Percentiles rank a stretch among this genome's conserved stretches.
phyloP scores from a whole-genome alignment of 164 flowering plant species.

The Platanus orientalis region DNA sequence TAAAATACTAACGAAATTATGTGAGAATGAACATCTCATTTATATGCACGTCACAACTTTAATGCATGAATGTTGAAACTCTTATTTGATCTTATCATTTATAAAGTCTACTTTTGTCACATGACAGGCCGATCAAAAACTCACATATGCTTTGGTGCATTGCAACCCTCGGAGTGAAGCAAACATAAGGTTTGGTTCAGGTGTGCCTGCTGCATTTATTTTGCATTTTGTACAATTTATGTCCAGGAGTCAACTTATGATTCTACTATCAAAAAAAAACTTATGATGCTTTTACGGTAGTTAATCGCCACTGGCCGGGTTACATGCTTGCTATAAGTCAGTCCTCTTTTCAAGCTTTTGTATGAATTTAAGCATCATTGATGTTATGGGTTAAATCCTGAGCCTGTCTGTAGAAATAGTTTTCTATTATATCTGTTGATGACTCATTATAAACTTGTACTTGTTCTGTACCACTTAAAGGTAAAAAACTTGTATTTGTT shows the following conservation, averaged over 20 bases:
- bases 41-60: no score
- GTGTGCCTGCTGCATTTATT: constrained; percentile 28
- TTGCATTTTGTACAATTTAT: constrained; percentile 7
- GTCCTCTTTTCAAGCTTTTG: not conserved
- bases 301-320: not conserved
- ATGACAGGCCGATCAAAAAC: constrained; percentile 88
- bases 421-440: no score
- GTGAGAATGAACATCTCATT: no score
- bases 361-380: not conserved
- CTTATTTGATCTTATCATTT: no score
- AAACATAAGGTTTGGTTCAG: constrained; percentile 80
- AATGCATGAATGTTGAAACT: no score
- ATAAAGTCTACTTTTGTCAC: constrained; percentile 12
- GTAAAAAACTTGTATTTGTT: no score
- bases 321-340: not conserved
- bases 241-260: not conserved
- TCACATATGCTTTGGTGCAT: constrained; percentile 79
- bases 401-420: no score
- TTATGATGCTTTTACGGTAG: no score
- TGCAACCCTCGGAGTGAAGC: constrained; percentile 71
- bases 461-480: no score
- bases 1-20: no score
- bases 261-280: not conserved
- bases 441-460: no score
- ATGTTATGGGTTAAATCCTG: no score